Evolutionary conservation across 306 rosid species (phyloP).

Genomic region (Rosa lucieae): DNA sequence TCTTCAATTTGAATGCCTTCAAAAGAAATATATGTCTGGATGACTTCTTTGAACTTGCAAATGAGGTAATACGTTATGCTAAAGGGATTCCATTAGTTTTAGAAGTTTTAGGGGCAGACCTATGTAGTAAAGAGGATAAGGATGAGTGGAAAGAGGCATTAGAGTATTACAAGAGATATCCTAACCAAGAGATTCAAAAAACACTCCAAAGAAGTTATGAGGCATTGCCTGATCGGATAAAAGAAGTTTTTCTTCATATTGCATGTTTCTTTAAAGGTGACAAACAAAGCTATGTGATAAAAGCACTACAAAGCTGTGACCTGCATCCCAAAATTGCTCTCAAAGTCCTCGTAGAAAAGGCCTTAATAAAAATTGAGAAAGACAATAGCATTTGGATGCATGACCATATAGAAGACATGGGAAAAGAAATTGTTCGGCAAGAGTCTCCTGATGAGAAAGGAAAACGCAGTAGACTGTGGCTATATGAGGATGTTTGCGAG

Average conservation of each 20-base stretch:
- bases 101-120: too few relatives aligned
- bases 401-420: slow-evolving; percentile 43
- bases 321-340: background rate
- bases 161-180: slow-evolving; percentile 5
- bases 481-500: slow-evolving; percentile 24
- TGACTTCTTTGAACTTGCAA: too few relatives aligned
- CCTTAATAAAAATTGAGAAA: slow-evolving; percentile 6
- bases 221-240: slow-evolving; percentile 15
- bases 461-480: slow-evolving; percentile 31
- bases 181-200: too few relatives aligned
- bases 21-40: too few relatives aligned
- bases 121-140: too few relatives aligned
- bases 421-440: slow-evolving; percentile 30
- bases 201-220: too few relatives aligned
- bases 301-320: slow-evolving; percentile 34
- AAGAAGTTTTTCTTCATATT: slow-evolving; percentile 35
- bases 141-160: slow-evolving; percentile 35
- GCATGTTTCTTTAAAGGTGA: slow-evolving; percentile 40
- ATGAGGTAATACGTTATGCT: too few relatives aligned
- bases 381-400: slow-evolving; percentile 26
- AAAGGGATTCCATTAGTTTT: too few relatives aligned
- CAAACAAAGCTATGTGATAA: slow-evolving; percentile 16
- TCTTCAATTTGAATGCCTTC: too few relatives aligned
- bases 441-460: slow-evolving; percentile 14
- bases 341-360: background rate